A percentile compares a stretch with the other conserved stretches of the same genome.
These are phyloP conservation scores for Arachnopeziza araneosa DNA, from an alignment of 2,329 filamentous ascomycete genomes.

Conservation along the genomic window DNA sequence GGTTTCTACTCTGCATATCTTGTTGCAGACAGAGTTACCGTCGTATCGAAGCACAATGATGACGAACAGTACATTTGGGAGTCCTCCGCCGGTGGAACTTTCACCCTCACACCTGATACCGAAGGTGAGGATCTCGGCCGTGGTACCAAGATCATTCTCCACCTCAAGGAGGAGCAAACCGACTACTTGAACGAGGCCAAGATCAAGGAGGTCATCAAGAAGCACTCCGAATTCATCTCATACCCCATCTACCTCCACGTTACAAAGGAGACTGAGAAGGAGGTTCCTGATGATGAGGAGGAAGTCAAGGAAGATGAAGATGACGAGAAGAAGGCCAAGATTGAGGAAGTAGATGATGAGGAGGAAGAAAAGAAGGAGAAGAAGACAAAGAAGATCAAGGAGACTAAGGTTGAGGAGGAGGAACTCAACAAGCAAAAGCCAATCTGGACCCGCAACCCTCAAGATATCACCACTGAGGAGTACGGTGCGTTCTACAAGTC, in stretches of 20 bases:
- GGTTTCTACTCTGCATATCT: constrained; percentile 99
- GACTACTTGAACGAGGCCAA: constrained; percentile 98
- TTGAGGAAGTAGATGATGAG: constrained; percentile 85
- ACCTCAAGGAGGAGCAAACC: constrained; percentile 98
- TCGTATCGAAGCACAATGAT: constrained; percentile 98
- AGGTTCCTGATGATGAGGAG: constrained; percentile 94
- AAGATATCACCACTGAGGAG: constrained; percentile 93
- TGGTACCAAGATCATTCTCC: constrained; percentile 95
- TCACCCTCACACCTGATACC: constrained; percentile 85
- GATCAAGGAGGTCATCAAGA: constrained; percentile 99
- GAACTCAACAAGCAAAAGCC: constrained; percentile 99
- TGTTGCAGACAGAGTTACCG: constrained; percentile 91
- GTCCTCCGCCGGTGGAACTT: constrained; percentile 94
- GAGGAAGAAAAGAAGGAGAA: constrained; percentile 87
- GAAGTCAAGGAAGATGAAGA: constrained; percentile 69
- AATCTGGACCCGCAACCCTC: constrained; percentile 98
- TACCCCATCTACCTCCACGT: constrained; percentile 99
- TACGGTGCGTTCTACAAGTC: constrained; percentile 99
- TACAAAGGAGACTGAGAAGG: constrained; percentile 97
- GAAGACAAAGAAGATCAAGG: constrained; percentile 99
- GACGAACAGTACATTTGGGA: constrained; percentile 99
- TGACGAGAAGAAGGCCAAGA: constrained; percentile 92
- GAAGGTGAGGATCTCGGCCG: constrained; percentile 88
- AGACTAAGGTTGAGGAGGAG: constrained; percentile 97
- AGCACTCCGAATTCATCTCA: constrained; percentile 99